These are phyloP conservation scores for Diplocarpon mali DNA, from an alignment of 2,329 filamentous ascomycete genomes.

Conservation along the genomic window DNA sequence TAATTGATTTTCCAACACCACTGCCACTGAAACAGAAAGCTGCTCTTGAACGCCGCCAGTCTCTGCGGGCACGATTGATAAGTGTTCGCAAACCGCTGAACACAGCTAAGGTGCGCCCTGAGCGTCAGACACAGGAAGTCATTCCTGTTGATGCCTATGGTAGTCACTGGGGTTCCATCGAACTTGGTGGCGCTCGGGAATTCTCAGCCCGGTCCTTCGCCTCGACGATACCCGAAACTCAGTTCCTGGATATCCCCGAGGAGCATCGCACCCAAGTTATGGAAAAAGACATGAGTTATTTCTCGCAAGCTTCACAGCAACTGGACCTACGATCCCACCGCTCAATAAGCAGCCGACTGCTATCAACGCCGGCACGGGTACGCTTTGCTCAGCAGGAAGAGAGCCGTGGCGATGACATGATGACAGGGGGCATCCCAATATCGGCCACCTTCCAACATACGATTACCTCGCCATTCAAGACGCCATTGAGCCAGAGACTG, in stretches of 20 bases:
- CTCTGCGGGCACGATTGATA: neutral
- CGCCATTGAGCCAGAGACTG: neutral
- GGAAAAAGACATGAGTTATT: conserved; percentile 3
- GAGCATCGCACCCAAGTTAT: conserved; percentile 2
- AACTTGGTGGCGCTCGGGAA: conserved; percentile 2
- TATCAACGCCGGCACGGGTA: neutral
- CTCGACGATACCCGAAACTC: conserved; percentile 4
- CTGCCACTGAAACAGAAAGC: neutral
- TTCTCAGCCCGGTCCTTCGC: neutral
- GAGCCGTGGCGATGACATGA: neutral
- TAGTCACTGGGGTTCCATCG: conserved; percentile 4
- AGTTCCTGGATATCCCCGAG: neutral
- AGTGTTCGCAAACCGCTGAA: conserved; percentile 3
- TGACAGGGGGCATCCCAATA: conserved; percentile 3
- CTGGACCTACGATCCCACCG: neutral
- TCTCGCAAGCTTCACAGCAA: conserved; percentile 7
- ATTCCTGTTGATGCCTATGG: neutral
- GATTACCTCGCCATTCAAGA: neutral
- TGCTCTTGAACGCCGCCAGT: neutral
- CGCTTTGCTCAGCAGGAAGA: neutral
- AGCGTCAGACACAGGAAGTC: neutral
- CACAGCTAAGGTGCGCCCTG: neutral
- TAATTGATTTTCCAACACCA: conserved; percentile 9
- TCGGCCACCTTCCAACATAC: conserved; percentile 1
- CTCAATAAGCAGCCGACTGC: neutral